phyloP scores from a whole-genome alignment of 1,284 basidiomycete species.

The Stygiomarasmius scandens region DNA sequence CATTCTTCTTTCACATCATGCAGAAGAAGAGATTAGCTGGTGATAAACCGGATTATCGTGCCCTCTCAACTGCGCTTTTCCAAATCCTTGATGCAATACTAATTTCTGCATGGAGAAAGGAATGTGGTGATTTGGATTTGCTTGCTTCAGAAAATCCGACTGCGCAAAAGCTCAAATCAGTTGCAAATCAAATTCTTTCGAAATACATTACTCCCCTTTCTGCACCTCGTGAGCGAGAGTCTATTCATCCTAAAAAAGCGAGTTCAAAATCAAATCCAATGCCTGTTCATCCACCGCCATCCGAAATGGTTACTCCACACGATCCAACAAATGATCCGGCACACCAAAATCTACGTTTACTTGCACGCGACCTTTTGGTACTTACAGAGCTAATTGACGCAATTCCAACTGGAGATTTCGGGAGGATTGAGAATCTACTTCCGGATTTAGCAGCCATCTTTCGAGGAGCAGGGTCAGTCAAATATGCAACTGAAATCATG shows the following conservation, averaged over 20 bases:
- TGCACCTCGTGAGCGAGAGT: background rate
- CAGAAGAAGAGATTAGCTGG: constrained; percentile 20
- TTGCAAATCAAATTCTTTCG: constrained; percentile 4
- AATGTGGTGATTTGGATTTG: constrained; percentile 1
- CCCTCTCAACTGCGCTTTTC: constrained; percentile 18
- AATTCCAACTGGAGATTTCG: constrained; percentile 30
- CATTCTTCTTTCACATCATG: constrained; percentile 22
- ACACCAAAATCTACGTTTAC: constrained; percentile 23
- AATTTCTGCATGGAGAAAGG: constrained; percentile 6
- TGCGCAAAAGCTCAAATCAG: background rate
- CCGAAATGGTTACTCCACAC: too few relatives aligned
- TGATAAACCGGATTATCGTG: constrained; percentile 27
- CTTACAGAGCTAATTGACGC: constrained; percentile 26
- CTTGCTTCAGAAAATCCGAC: constrained; percentile 16
- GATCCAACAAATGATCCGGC: too few relatives aligned
- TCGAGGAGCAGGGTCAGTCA: constrained; percentile 29
- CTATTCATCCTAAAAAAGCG: too few relatives aligned
- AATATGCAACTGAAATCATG: constrained; percentile 32
- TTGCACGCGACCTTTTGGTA: constrained; percentile 28
- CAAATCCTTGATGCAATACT: constrained; percentile 22
- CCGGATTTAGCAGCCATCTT: constrained; percentile 28
- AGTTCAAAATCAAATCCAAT: too few relatives aligned
- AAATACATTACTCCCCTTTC: constrained; percentile 4
- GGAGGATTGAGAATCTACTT: constrained; percentile 30
- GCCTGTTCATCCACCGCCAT: too few relatives aligned